Evolutionary conservation across 1,139 yeast species (phyloP).

Genomic region (Suhomyces maxii): DNA sequence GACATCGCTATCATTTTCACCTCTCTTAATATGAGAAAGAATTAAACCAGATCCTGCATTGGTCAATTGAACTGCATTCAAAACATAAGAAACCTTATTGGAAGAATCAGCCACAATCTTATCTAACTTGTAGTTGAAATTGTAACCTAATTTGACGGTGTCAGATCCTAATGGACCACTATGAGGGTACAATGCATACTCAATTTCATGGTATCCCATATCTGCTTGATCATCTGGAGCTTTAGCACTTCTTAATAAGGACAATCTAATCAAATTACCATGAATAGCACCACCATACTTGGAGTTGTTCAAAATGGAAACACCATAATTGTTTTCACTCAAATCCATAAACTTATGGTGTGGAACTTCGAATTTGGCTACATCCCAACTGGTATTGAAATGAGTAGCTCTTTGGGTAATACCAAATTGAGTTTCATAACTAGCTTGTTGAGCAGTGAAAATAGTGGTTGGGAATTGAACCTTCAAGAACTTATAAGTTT

Average conservation of each 20-base stretch:
- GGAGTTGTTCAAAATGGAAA: conserved; percentile 77
- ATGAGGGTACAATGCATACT: conserved; percentile 86
- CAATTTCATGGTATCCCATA: conserved; percentile 83
- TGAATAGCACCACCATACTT: conserved; percentile 92
- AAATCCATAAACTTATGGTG: conserved; percentile 93
- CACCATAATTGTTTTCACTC: conserved; percentile 84
- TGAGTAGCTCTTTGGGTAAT: conserved; percentile 90
- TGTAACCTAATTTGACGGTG: conserved; percentile 74
- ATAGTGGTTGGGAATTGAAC: conserved; percentile 93
- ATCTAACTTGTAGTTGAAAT: conserved; percentile 65
- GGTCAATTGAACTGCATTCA: conserved; percentile 24
- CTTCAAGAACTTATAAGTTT: conserved; percentile 81
- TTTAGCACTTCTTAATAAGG: conserved; percentile 81
- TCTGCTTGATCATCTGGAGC: conserved; percentile 93
- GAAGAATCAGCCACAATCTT: conserved; percentile 18
- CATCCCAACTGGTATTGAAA: conserved; percentile 92
- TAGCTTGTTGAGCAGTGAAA: conserved; percentile 65
- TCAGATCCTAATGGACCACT: conserved; percentile 59
- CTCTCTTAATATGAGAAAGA: conserved; percentile 78
- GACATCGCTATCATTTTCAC: conserved; percentile 75
- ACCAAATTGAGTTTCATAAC: conserved; percentile 93
- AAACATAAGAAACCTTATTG: conserved; percentile 21
- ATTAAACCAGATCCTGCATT: conserved; percentile 68
- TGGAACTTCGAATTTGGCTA: conserved; percentile 94
- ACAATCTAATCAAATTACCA: conserved; percentile 83